Conservation (phyloP, 2,329 filamentous ascomycete species). For the Aspergillus quadricinctus region DNA sequence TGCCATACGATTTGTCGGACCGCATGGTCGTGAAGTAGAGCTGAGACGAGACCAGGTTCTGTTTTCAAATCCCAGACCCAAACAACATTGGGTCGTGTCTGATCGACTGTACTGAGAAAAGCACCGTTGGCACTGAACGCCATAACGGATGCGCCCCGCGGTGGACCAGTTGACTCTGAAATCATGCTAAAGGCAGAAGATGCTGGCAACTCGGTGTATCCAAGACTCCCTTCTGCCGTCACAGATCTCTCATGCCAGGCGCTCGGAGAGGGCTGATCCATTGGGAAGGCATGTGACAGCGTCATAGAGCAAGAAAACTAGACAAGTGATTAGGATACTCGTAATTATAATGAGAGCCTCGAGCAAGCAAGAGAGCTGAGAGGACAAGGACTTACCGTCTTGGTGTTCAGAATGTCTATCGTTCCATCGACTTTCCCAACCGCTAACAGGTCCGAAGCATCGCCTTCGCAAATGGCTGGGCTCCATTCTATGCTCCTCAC, state of each 20-base stretch:
- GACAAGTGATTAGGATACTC: not conserved
- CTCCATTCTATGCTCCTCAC: conserved; percentile 53
- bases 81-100: conserved; percentile 39
- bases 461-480: conserved; percentile 26
- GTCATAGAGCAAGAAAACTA: conserved; percentile 32
- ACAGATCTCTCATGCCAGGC: conserved; percentile 34
- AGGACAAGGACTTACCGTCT: conserved; percentile 31
- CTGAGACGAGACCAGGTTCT: conserved; percentile 27
- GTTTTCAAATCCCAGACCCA: conserved; percentile 42
- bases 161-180: conserved; percentile 24
- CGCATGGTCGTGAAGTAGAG: conserved; percentile 39
- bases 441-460: conserved; percentile 39
- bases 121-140: conserved; percentile 36
- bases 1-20: conserved; percentile 41
- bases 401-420: conserved; percentile 45
- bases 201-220: conserved; percentile 36
- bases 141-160: conserved; percentile 36
- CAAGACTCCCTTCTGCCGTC: conserved; percentile 24
- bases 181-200: conserved; percentile 33
- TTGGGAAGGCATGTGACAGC: conserved; percentile 31
- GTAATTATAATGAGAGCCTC: conserved; percentile 5
- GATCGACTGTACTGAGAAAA: conserved; percentile 37
- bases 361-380: not conserved
- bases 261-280: conserved; percentile 26
- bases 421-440: conserved; percentile 49